Evolutionary conservation across 2,329 filamentous ascomycete species (phyloP).

Genomic region (Ophidiomyces ophidiicola): DNA sequence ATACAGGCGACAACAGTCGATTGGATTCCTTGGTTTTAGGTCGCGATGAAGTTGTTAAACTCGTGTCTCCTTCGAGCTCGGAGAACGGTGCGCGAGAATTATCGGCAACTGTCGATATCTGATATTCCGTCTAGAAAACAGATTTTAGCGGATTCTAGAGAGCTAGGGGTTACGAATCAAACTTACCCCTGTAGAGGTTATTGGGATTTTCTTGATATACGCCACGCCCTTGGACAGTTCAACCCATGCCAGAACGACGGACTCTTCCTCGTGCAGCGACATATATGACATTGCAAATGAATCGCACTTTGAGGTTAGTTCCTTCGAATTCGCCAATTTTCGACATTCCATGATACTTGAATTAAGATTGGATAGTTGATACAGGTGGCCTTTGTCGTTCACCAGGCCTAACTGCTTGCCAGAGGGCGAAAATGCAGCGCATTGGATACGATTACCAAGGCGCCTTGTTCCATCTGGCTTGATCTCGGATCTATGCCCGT

Average conservation of each 20-base stretch:
- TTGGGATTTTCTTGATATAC: slow-evolving; percentile 20
- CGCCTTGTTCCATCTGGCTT: slow-evolving; percentile 24
- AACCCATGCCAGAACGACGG: slow-evolving; percentile 32
- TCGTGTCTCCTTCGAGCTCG: slow-evolving; percentile 7
- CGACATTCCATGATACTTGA: slow-evolving; percentile 30
- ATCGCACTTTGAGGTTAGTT: slow-evolving; percentile 30
- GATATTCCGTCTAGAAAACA: slow-evolving; percentile 5
- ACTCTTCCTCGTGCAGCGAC: slow-evolving; percentile 28
- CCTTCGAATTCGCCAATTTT: slow-evolving; percentile 27
- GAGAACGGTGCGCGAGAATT: not conserved
- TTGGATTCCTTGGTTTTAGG: slow-evolving; percentile 2
- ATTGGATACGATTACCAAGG: slow-evolving; percentile 31
- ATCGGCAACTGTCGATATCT: slow-evolving; percentile 3
- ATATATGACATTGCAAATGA: slow-evolving; percentile 32
- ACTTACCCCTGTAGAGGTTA: slow-evolving; percentile 15
- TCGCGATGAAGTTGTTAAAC: not conserved
- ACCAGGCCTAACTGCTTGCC: slow-evolving; percentile 32
- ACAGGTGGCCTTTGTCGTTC: slow-evolving; percentile 33
- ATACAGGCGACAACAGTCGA: not conserved
- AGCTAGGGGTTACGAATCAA: not conserved
- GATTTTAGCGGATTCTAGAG: not conserved
- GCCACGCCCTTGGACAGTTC: slow-evolving; percentile 26
- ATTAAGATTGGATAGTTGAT: slow-evolving; percentile 30
- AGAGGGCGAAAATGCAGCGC: slow-evolving; percentile 29
- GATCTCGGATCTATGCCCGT: slow-evolving; percentile 28